Conservation (phyloP, 2,329 filamentous ascomycete species). For the Trichoderma sp. region DNA sequence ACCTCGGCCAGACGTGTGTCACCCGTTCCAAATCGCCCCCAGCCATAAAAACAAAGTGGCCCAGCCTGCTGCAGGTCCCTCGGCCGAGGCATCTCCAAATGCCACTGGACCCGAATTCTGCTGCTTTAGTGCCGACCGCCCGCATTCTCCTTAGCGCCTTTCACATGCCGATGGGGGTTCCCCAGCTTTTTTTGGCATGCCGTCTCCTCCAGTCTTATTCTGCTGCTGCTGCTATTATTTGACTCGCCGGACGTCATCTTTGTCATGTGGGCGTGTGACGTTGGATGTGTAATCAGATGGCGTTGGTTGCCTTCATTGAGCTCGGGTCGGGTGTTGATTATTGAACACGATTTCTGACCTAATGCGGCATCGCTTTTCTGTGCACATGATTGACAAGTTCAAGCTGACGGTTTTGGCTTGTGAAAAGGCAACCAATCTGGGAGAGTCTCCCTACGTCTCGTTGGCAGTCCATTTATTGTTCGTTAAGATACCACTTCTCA, state of each 20-base stretch:
- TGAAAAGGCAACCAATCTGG: not conserved
- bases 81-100: conserved; percentile 41
- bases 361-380: not conserved
- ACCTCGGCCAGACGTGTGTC: conserved; percentile 25
- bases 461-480: too few relatives aligned
- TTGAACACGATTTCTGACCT: not conserved
- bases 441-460: too few relatives aligned
- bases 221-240: not conserved
- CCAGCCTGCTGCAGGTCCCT: conserved; percentile 26
- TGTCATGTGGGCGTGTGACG: not conserved
- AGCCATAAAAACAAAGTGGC: not conserved
- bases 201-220: too few relatives aligned
- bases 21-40: not conserved
- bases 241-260: not conserved
- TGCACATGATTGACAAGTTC: not conserved
- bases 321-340: not conserved
- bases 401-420: conserved; percentile 1
- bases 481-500: too few relatives aligned
- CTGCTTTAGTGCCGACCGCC: conserved; percentile 20
- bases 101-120: conserved; percentile 20
- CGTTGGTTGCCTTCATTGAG: not conserved
- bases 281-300: conserved; percentile 1
- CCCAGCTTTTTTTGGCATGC: conserved; percentile 11
- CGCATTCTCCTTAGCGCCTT: conserved; percentile 29
- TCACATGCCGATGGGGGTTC: conserved; percentile 28